phyloP scores from a whole-genome alignment of 2,329 filamentous ascomycete species.

The Fusarium virguliforme region DNA sequence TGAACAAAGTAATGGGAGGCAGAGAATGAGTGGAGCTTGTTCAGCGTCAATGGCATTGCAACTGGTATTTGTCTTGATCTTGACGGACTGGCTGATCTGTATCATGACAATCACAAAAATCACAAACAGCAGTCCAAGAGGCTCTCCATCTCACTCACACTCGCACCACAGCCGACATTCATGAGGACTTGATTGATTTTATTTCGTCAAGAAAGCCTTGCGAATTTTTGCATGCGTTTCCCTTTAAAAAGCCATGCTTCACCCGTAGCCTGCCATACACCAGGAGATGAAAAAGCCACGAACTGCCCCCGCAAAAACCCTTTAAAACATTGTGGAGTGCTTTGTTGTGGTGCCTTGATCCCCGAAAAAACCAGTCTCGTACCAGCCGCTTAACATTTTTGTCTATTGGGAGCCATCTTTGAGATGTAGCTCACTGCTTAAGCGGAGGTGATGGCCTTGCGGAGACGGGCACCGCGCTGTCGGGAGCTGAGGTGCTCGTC shows the following conservation, averaged over 20 bases:
- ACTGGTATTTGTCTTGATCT: background rate
- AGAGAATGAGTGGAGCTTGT: background rate
- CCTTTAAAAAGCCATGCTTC: slow-evolving; percentile 58
- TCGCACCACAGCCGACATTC: slow-evolving; percentile 23
- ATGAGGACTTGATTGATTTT: slow-evolving; percentile 56
- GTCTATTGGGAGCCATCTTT: slow-evolving; percentile 31
- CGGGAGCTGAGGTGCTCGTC: slow-evolving; percentile 84
- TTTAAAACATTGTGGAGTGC: slow-evolving; percentile 49
- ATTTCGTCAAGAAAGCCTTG: slow-evolving; percentile 59
- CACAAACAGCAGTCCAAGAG: too few relatives aligned
- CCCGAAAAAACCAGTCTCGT: slow-evolving; percentile 46
- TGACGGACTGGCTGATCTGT: background rate
- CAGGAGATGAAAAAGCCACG: slow-evolving; percentile 60
- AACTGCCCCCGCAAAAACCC: slow-evolving; percentile 54
- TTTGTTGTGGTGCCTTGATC: slow-evolving; percentile 39
- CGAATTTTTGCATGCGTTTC: slow-evolving; percentile 58
- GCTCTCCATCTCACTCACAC: background rate
- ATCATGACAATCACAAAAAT: background rate
- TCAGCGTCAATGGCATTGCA: background rate
- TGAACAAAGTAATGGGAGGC: background rate
- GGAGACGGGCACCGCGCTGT: slow-evolving; percentile 85
- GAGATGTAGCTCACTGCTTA: slow-evolving; percentile 59
- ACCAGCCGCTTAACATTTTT: slow-evolving; percentile 48
- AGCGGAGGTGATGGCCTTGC: slow-evolving; percentile 76
- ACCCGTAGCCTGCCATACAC: slow-evolving; percentile 59